A percentile compares a stretch with the other conserved stretches of the same genome.
Conservation (phyloP, 2,329 filamentous ascomycete species). For the Cercospora sojina region DNA sequence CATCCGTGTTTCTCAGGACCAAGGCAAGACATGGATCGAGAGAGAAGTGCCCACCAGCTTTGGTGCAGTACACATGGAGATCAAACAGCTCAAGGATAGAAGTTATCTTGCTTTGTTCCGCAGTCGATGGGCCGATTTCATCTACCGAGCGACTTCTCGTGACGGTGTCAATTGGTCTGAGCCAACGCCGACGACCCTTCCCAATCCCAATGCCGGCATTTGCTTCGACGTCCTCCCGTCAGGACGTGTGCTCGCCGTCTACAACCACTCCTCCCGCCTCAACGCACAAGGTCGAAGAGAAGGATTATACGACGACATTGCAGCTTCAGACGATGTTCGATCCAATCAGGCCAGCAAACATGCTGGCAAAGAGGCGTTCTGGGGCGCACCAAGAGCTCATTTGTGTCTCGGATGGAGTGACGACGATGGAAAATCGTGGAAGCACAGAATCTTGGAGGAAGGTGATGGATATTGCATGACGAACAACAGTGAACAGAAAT, state of each 20-base stretch:
- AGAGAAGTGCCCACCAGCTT: conserved; percentile 21
- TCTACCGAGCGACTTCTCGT: conserved; percentile 15
- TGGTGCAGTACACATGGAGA: conserved; percentile 24
- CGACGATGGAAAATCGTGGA: conserved; percentile 19
- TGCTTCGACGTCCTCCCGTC: conserved; percentile 21
- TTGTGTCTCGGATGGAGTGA: conserved; percentile 24
- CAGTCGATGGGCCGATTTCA: conserved; percentile 15
- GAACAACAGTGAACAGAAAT: conserved; percentile 25
- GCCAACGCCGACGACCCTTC: conserved; percentile 10
- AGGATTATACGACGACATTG: conserved; percentile 23
- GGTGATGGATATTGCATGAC: conserved; percentile 27
- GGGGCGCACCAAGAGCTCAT: conserved; percentile 24
- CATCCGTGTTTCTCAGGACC: conserved; percentile 18
- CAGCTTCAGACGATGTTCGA: conserved; percentile 18
- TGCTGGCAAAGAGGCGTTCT: conserved; percentile 22
- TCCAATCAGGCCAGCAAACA: conserved; percentile 21
- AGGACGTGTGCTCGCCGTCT: conserved; percentile 11
- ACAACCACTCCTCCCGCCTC: conserved; percentile 12
- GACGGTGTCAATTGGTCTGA: conserved; percentile 23
- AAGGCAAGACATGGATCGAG: conserved; percentile 22
- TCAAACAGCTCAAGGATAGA: conserved; percentile 13
- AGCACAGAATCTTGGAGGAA: conserved; percentile 15
- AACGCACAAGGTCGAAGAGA: conserved; percentile 17
- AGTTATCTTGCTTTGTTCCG: conserved; percentile 14
- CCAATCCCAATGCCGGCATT: conserved; percentile 23